Conservation (phyloP, 306 rosid species). For the Alnus rubra region DNA sequence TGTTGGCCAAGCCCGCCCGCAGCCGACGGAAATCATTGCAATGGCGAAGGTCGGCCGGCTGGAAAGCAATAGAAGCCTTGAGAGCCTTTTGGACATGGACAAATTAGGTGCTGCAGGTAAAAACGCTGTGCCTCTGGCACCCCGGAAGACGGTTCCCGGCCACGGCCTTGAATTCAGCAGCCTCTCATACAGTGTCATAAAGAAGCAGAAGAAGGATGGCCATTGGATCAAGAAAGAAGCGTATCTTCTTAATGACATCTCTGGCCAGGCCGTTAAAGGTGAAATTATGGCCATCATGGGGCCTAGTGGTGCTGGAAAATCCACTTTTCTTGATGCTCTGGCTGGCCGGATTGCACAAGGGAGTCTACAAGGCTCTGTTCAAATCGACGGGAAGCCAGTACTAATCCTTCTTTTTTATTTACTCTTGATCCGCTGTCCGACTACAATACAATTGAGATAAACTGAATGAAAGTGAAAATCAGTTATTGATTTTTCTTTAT, state of each 20-base stretch:
- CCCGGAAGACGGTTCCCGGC: constrained; percentile 48
- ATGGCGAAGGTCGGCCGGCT: constrained; percentile 46
- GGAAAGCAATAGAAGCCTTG: constrained; percentile 51
- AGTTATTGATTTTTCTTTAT: too few relatives aligned
- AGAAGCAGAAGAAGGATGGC: constrained; percentile 76
- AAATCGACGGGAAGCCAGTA: constrained; percentile 66
- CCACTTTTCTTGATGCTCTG: constrained; percentile 92
- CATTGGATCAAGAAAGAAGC: constrained; percentile 67
- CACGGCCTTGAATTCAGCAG: constrained; percentile 68
- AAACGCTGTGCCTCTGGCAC: constrained; percentile 19
- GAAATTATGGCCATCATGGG: constrained; percentile 90
- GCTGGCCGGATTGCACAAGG: constrained; percentile 84
- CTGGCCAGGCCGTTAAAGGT: constrained; percentile 75
- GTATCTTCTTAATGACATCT: constrained; percentile 75
- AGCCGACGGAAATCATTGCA: constrained; percentile 25
- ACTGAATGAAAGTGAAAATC: too few relatives aligned
- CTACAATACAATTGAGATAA: too few relatives aligned
- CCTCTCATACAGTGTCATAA: constrained; percentile 60
- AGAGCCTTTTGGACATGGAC: constrained; percentile 56
- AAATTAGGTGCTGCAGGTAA: constrained; percentile 30
- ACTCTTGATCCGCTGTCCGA: too few relatives aligned
- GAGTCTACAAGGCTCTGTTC: constrained; percentile 80
- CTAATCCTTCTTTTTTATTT: neutral
- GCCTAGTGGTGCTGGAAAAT: constrained; percentile 97
- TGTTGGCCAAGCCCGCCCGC: constrained; percentile 15